Base-by-base conservation (phyloP, 2,329 filamentous ascomycete species). In the Trichophyton simii region DNA sequence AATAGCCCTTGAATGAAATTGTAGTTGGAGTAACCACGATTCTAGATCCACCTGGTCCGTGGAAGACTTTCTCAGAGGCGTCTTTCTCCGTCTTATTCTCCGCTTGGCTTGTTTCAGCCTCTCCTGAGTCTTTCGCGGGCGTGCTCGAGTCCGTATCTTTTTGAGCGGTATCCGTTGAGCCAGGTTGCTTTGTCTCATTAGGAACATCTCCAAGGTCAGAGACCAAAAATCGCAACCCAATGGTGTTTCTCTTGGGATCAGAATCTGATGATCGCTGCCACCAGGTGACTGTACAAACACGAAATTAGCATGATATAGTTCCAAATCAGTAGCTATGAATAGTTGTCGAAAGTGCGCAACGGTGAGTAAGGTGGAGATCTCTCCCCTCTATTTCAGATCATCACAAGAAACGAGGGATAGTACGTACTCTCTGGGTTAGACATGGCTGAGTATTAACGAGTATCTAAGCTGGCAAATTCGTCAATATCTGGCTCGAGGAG, bases 171-270 rank as follows among this genome's bases (percentile, higher is more conserved):
- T 4, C 3, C 13, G 13, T 44, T 20, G 41, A n/a, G 41, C 4
- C 15, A 8, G 41, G 7, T n/a, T 31, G 6, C 28, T 31, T 18
- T 18, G 41, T 20, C 41, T n/a, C 28, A 6, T 31, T 31, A 7
- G 28, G 25, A 15, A 11, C 13, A 11, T n/a, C 18, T 8, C 88
- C 79, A 52, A 96, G 87, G 74, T 99, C 94, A 68, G 91, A 84
- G 58, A 91, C 91, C 70, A 84, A 83, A 78, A 99, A 89, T 73
- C 89, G 95, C 68, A 99, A 83, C 81, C 91, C 95, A 82, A 99
- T 80, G 79, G 90, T 89, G 83, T 99, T 99, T 82, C 91, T 95
- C 75, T 86, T 82, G 61, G 88, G 75, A 61, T 96, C 91, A 68
- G 80, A 80, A 69, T 77, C 80, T 72, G 87, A 94, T 55, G 92